Evolutionary conservation across 345 rosid genomes (phyloP).

Genomic region (Salix arbutifolia): DNA sequence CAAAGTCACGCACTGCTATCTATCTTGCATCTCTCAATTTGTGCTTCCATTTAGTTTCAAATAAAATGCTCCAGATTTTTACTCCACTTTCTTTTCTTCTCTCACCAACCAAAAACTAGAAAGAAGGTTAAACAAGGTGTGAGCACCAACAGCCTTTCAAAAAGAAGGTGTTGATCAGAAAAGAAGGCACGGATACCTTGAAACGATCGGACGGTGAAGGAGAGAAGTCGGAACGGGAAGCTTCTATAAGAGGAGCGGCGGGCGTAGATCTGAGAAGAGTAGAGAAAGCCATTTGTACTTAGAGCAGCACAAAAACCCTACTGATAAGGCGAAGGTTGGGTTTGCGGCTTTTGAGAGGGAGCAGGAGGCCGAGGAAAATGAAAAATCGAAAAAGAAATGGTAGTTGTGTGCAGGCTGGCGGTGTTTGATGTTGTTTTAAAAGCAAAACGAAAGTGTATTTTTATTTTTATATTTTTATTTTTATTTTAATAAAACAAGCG

Average conservation of each 20-base stretch:
- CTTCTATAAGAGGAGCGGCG: conserved; percentile 29
- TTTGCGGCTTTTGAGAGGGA: conserved; percentile 19
- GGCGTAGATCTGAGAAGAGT: conserved; percentile 63
- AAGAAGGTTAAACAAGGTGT: not conserved
- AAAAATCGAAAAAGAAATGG: not conserved
- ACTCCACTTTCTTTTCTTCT: not conserved
- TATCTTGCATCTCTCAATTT: not conserved
- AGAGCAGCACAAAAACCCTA: conserved; percentile 22
- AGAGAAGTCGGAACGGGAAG: conserved; percentile 37
- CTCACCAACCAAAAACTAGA: not conserved
- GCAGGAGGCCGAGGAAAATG: conserved; percentile 13
- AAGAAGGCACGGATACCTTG: conserved; percentile 43
- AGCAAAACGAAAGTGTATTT: not conserved
- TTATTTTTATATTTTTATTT: no score
- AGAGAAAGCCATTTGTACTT: conserved; percentile 54
- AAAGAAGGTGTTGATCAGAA: not conserved
- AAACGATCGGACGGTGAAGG: conserved; percentile 38
- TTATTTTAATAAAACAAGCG: no score
- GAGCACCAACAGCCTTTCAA: not conserved
- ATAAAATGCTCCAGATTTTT: not conserved
- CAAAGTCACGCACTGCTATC: not conserved
- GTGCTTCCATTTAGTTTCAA: not conserved
- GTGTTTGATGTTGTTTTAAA: not conserved
- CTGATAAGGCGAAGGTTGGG: not conserved
- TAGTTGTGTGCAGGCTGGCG: not conserved